phyloP scores from a whole-genome alignment of 2,329 filamentous ascomycete species.

The Cryphonectria japonica region DNA sequence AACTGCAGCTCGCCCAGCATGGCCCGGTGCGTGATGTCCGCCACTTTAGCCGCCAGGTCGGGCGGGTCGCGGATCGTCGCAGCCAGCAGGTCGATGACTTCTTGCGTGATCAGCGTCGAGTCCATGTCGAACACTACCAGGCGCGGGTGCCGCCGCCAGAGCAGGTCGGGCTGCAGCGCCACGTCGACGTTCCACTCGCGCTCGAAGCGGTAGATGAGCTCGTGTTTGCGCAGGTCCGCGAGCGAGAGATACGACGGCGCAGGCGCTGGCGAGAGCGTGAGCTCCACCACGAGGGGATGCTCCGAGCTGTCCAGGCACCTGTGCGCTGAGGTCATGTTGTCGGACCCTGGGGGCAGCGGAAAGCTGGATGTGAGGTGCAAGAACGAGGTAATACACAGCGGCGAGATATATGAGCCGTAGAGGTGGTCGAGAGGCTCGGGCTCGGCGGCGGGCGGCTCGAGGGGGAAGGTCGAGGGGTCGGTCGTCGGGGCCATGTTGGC shows the following conservation, averaged over 20 bases:
- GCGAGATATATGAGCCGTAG: conserved; percentile 68
- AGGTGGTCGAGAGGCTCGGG: conserved; percentile 65
- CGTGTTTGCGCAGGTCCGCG: conserved; percentile 75
- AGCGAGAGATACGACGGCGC: conserved; percentile 67
- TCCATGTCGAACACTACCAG: conserved; percentile 99
- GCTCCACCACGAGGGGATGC: conserved; percentile 67
- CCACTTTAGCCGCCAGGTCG: conserved; percentile 80
- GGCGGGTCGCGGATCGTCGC: conserved; percentile 69
- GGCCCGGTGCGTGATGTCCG: conserved; percentile 86
- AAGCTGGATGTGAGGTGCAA: conserved; percentile 68
- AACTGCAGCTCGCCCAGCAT: conserved; percentile 98
- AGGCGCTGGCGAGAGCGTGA: conserved; percentile 65
- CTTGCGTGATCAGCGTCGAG: conserved; percentile 93
- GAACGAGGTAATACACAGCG: conserved; percentile 68
- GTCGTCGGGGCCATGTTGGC: conserved; percentile 63
- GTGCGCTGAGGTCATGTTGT: conserved; percentile 62
- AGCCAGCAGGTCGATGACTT: conserved; percentile 95
- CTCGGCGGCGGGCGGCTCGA: conserved; percentile 61
- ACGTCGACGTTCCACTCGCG: conserved; percentile 88
- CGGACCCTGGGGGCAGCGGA: conserved; percentile 55
- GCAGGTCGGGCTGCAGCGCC: conserved; percentile 71
- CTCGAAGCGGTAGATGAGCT: conserved; percentile 83
- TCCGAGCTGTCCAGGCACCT: conserved; percentile 65
- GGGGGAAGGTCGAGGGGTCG: conserved; percentile 60
- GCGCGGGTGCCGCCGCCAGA: conserved; percentile 79